A percentile compares a stretch with the other conserved stretches of the same genome.
These are phyloP conservation scores for Chlorella sp. DNA, from an alignment of 139 green algal species.

Conservation along the genomic window DNA sequence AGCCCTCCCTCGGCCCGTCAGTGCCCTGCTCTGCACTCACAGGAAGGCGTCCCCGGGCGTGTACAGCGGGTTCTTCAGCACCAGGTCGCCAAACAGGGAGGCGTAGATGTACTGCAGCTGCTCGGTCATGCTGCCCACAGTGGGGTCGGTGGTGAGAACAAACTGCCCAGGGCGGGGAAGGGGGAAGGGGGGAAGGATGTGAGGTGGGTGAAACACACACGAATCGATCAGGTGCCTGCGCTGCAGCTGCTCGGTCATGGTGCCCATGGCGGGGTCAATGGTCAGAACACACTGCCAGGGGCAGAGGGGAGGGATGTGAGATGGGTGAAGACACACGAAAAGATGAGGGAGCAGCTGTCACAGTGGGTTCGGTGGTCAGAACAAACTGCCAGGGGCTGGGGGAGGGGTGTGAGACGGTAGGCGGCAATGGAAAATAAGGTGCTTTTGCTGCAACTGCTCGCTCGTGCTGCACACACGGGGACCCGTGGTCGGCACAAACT, in stretches of 20 bases:
- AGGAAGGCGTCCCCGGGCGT: slow-evolving; percentile 77
- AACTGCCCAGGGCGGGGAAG: not conserved
- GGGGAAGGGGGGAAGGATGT: no score
- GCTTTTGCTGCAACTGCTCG: slow-evolving; percentile 67
- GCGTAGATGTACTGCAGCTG: slow-evolving; percentile 81
- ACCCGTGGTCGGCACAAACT: slow-evolving; percentile 88
- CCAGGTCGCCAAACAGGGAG: slow-evolving; percentile 82
- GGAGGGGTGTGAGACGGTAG: no score
- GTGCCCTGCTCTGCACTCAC: no score
- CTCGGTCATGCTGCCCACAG: slow-evolving; percentile 75
- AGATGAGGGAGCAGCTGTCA: no score
- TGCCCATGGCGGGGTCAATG: slow-evolving; percentile 57
- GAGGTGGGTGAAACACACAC: no score
- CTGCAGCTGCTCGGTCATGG: no score
- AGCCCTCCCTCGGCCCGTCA: no score
- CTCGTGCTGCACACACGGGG: slow-evolving; percentile 70
- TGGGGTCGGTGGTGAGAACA: slow-evolving; percentile 50
- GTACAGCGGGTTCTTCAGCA: slow-evolving; percentile 89
- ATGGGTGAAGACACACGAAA: no score
- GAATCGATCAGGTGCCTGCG: no score
- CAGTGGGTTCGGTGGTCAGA: no score
- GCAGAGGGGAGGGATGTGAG: no score
- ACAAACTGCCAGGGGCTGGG: not conserved
- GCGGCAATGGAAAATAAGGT: no score
- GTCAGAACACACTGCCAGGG: slow-evolving; percentile 81